phyloP scores from a whole-genome alignment of 2,329 filamentous ascomycete species.

The Clonostachys solani region DNA sequence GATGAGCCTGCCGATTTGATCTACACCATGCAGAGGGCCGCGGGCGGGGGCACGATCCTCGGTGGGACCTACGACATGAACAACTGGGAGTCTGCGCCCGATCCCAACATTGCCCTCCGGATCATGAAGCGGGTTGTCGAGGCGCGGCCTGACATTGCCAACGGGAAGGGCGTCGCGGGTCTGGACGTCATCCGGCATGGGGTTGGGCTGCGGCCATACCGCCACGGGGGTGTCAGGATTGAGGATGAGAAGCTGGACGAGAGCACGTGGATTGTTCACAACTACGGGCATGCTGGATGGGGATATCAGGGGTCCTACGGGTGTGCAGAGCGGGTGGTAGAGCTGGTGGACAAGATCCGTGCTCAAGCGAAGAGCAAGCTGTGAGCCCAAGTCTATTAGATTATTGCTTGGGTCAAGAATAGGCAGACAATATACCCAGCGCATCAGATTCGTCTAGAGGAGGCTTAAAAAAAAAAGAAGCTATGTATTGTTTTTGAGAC shows the following conservation, averaged over 20 bases:
- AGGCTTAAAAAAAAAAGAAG: too few species aligned
- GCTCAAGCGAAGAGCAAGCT: constrained; percentile 17
- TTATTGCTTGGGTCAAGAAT: constrained; percentile 3
- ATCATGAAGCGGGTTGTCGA: constrained; percentile 79
- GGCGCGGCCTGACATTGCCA: constrained; percentile 59
- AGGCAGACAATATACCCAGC: too few species aligned
- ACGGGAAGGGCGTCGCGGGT: constrained; percentile 64
- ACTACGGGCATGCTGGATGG: constrained; percentile 77
- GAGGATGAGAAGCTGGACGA: constrained; percentile 53
- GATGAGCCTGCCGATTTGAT: constrained; percentile 68
- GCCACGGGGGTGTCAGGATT: constrained; percentile 69
- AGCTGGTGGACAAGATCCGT: constrained; percentile 60
- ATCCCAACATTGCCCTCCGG: constrained; percentile 72
- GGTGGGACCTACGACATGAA: constrained; percentile 81
- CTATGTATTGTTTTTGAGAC: too few species aligned
- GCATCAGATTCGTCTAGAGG: too few species aligned
- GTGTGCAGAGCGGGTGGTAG: constrained; percentile 61
- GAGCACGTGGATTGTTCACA: constrained; percentile 67
- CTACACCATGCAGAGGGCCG: constrained; percentile 81
- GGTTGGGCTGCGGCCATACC: constrained; percentile 74
- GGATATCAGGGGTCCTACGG: constrained; percentile 71
- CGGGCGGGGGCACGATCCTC: constrained; percentile 75
- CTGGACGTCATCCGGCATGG: constrained; percentile 76
- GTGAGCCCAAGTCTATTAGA: constrained; percentile 4
- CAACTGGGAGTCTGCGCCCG: constrained; percentile 75